phyloP scores from a whole-genome alignment of 257 asterid genomes.

The Lycium ferocissimum region DNA sequence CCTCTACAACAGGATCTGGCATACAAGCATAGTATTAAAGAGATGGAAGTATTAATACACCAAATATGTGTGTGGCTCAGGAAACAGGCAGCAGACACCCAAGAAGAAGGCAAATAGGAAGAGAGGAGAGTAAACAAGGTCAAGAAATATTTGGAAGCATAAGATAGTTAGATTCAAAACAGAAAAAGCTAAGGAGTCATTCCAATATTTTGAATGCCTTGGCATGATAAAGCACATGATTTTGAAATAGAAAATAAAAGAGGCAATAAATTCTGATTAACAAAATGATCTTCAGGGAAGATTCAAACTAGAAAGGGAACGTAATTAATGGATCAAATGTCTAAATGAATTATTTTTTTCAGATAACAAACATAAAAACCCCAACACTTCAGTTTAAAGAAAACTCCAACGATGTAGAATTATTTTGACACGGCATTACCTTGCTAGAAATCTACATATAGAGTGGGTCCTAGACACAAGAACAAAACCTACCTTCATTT shows the following conservation, averaged over 20 bases:
- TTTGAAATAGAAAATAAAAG: neutral
- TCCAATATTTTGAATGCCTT: conserved; percentile 19
- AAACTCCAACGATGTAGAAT: neutral
- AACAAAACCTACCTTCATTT: conserved; percentile 64
- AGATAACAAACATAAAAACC: neutral
- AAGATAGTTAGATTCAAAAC: neutral
- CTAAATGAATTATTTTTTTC: neutral
- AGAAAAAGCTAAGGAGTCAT: neutral
- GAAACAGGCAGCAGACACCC: neutral
- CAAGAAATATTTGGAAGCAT: conserved; percentile 7
- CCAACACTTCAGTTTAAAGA: neutral
- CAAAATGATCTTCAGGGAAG: neutral
- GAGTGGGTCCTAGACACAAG: neutral
- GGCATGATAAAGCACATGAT: neutral
- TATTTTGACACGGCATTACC: neutral
- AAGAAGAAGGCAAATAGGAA: conserved; percentile 12
- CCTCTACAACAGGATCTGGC: conserved; percentile 59
- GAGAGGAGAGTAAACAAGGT: conserved; percentile 11
- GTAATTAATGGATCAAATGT: conserved; percentile 20
- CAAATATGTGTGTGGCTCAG: neutral
- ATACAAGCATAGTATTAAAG: conserved; percentile 6
- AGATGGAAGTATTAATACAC: neutral
- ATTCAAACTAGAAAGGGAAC: conserved; percentile 8
- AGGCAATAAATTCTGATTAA: neutral
- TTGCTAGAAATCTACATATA: neutral